Evolutionary conservation across 176 grass and related monocot species (phyloP).

Genomic region (Hyparrhenia diplandra): DNA sequence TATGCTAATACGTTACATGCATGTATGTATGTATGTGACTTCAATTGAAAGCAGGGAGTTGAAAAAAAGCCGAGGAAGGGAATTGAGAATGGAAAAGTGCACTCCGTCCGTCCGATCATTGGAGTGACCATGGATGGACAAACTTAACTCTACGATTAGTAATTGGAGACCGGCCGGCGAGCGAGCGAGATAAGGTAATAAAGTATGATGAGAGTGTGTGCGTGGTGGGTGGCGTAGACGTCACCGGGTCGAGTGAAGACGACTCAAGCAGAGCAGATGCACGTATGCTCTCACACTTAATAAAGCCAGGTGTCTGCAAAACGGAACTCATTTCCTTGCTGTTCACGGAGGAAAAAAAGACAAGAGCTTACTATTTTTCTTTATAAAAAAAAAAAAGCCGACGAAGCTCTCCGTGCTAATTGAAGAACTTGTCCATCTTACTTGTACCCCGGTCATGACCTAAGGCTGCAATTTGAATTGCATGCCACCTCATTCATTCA

Average conservation of each 20-base stretch:
- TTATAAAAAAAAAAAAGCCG: no score
- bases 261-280: not conserved
- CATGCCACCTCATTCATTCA: no score
- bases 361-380: no score
- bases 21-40: no score
- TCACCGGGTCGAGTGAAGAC: not conserved
- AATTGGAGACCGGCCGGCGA: not conserved
- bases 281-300: no score
- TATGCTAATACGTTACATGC: not conserved
- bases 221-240: slow-evolving; percentile 11
- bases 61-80: not conserved
- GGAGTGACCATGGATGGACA: not conserved
- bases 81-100: not conserved
- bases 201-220: not conserved
- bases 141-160: not conserved
- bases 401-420: no score
- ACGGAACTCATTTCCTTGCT: no score
- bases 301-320: no score
- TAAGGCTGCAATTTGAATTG: no score
- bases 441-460: no score
- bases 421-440: no score
- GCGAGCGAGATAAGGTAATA: not conserved
- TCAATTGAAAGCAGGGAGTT: not conserved
- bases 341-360: no score
- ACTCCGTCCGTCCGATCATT: not conserved